phyloP scores from a whole-genome alignment of 169 alveolate species.

The Plasmodium knowlesi region DNA sequence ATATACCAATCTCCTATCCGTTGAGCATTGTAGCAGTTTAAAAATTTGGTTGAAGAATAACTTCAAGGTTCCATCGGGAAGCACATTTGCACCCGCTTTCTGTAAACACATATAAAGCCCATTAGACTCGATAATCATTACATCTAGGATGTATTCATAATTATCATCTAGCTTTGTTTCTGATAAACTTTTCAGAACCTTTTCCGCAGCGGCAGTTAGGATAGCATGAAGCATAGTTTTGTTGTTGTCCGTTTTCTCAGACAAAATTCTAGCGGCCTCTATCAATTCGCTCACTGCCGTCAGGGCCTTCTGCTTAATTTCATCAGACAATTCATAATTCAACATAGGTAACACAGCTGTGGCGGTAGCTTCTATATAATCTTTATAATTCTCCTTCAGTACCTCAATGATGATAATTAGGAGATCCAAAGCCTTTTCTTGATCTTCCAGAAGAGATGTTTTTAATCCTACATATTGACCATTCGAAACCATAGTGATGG shows the following conservation, averaged over 20 bases:
- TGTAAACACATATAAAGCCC: slow-evolving; percentile 85
- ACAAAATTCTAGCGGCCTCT: slow-evolving; percentile 82
- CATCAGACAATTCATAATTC: slow-evolving; percentile 83
- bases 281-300: slow-evolving; percentile 87
- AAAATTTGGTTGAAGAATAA: slow-evolving; percentile 57
- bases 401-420: slow-evolving; percentile 81
- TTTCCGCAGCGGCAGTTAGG: slow-evolving; percentile 72
- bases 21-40: slow-evolving; percentile 45
- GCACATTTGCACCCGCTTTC: slow-evolving; percentile 85
- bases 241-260: slow-evolving; percentile 79
- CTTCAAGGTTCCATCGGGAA: slow-evolving; percentile 69
- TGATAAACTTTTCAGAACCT: slow-evolving; percentile 57
- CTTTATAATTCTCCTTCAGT: slow-evolving; percentile 82
- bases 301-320: slow-evolving; percentile 86
- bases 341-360: slow-evolving; percentile 85
- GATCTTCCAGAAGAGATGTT: slow-evolving; percentile 83
- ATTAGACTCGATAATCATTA: slow-evolving; percentile 80
- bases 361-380: slow-evolving; percentile 82
- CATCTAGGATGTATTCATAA: slow-evolving; percentile 76
- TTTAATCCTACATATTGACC: slow-evolving; percentile 84
- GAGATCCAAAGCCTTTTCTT: slow-evolving; percentile 80
- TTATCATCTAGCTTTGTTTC: slow-evolving; percentile 74
- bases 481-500: slow-evolving; percentile 81
- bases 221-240: slow-evolving; percentile 81
- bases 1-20: slow-evolving; percentile 75